Percentiles rank a stretch among this genome's conserved stretches.
Conservation (phyloP, 805 yeast genomes). For the Hermanozyma aechmeae region DNA sequence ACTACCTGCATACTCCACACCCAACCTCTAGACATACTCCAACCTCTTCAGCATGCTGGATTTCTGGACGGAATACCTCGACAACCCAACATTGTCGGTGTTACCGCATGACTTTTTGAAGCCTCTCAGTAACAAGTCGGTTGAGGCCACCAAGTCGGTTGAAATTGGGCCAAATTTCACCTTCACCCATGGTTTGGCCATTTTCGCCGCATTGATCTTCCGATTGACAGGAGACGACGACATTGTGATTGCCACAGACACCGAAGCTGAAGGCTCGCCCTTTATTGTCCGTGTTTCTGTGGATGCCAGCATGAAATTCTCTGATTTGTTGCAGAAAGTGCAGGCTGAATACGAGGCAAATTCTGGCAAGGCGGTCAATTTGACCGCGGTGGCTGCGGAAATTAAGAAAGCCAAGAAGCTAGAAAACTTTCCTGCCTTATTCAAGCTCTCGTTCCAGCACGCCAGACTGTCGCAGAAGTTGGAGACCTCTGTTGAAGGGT, state of each 20-base stretch:
- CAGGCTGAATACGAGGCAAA: conserved; percentile 29
- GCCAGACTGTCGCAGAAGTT: conserved; percentile 29
- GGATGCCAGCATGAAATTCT: conserved; percentile 45
- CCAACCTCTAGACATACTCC: no score
- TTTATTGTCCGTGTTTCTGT: conserved; percentile 58
- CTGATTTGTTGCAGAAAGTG: conserved; percentile 40
- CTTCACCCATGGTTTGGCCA: conserved; percentile 52
- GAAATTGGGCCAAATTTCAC: conserved; percentile 7
- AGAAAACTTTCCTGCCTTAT: conserved; percentile 54
- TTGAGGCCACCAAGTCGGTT: conserved; percentile 47
- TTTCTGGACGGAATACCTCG: conserved; percentile 57
- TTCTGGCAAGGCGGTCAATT: conserved; percentile 27
- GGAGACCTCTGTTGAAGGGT: conserved; percentile 40
- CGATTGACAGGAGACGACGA: conserved; percentile 93
- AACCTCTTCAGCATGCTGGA: conserved; percentile 3
- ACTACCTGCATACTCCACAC: no score
- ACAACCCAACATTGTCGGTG: conserved; percentile 77
- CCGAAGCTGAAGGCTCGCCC: conserved; percentile 27
- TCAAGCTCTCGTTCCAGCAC: conserved; percentile 51
- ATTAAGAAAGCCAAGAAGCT: conserved; percentile 41
- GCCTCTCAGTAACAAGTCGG: conserved; percentile 59
- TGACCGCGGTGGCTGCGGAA: conserved; percentile 46
- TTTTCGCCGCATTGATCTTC: conserved; percentile 60
- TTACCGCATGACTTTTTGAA: conserved; percentile 82
- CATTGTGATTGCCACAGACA: conserved; percentile 71